Percentiles rank a stretch among this genome's conserved stretches.
Evolutionary conservation across 139 green algal genomes (phyloP).

Genomic region (Coelastrella sp.): DNA sequence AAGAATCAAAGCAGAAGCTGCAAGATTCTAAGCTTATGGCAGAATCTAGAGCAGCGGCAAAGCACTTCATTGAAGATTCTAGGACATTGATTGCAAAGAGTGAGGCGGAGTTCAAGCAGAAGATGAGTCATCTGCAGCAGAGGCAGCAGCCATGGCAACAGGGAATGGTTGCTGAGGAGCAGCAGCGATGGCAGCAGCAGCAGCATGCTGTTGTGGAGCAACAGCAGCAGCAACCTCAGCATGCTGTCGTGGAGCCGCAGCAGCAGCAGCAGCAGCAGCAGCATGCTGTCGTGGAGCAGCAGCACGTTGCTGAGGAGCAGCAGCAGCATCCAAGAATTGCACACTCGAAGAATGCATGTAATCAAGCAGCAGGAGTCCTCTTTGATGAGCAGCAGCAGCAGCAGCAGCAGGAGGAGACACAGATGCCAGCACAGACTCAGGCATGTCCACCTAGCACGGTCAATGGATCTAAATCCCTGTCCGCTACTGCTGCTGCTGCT

Average conservation of each 20-base stretch:
- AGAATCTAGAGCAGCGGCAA: slow-evolving; percentile 24
- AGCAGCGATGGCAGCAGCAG: slow-evolving; percentile 3
- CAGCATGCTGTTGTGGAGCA: not conserved
- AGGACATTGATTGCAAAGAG: slow-evolving; percentile 4
- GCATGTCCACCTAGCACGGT: too few species aligned
- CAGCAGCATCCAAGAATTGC: too few species aligned
- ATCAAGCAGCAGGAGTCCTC: not conserved
- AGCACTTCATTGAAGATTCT: slow-evolving; percentile 27
- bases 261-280: slow-evolving; percentile 18
- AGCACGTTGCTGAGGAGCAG: too few species aligned
- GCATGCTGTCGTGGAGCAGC: too few species aligned
- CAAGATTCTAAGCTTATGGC: slow-evolving; percentile 5
- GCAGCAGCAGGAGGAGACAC: not conserved
- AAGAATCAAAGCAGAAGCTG: slow-evolving; percentile 20
- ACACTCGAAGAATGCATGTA: too few species aligned
- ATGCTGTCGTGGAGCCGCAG: not conserved
- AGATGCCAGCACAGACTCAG: not conserved
- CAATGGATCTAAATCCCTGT: too few species aligned
- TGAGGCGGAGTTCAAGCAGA: not conserved
- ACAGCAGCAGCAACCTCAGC: slow-evolving; percentile 20
- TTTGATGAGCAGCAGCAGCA: not conserved
- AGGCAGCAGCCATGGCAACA: slow-evolving; percentile 23
- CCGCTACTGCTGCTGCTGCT: too few species aligned
- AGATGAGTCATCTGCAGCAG: not conserved
- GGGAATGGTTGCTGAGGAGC: not conserved